Base-by-base conservation (phyloP, 345 rosid species). In the Raphanus raphanistrum region DNA sequence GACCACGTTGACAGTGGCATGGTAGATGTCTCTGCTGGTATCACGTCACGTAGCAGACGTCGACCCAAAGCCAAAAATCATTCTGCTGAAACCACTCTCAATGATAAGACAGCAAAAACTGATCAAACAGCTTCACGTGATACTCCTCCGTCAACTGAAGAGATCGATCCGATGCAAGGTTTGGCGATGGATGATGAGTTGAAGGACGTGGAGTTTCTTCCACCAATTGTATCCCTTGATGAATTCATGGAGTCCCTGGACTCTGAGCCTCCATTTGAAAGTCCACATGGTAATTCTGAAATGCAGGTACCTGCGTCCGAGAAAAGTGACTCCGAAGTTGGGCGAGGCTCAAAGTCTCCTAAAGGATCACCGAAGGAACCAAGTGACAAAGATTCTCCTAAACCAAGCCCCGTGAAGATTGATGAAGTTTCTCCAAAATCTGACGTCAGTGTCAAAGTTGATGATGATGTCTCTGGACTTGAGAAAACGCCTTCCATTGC, bases 231-330 rank as follows among this genome's bases (percentile, higher is more conserved):
- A 66, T 91, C 99, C 12, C 89, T 96, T 58, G 96, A 96, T 63
- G 98, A 96, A 72, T 96, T 96, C 80, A 90, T 96, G 96, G 89
- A 91, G 76, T 93, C 97, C 32, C 89, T 96, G 74, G 84, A 90
- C 83, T 78, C 97, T 2, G 99, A 92, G 79, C 97, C 97, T 15
- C 97, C 97, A 8, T 95, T 92, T 87, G 92, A 87, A 83, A 84
- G 82, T 79, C 83, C 88, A 12, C 88, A 85, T 64, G 72, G 72
- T 63, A 25, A 70, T 4, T 83, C 36, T 31, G 88, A 70, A 17
- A 80, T 72, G 73, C 75, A 85, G 43, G 63, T 71, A 6, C 63
- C 84, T 58, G 28, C 27, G 54, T 69, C 85, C 38, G 86, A 84
- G 38, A 88, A 84, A 79, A 87, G 84, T 74, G 85, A 76, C 75